Percentiles rank a stretch among this genome's conserved stretches.
Evolutionary conservation across 2,329 filamentous ascomycete species (phyloP).

Genomic region (Trichoderma atroviride): DNA sequence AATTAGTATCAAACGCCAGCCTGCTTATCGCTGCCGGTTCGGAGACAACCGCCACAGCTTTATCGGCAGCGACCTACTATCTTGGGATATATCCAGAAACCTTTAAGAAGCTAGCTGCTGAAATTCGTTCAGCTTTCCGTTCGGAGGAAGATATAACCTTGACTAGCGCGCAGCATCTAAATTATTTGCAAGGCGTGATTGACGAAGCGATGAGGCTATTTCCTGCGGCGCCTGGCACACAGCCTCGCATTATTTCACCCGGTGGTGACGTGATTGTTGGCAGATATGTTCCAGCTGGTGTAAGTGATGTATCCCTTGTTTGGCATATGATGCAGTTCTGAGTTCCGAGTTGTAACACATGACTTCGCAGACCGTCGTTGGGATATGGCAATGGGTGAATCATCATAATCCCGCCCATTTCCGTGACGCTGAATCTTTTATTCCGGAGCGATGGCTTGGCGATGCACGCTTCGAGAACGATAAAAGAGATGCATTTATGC

Average conservation of each 20-base stretch:
- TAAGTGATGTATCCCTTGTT: constrained; percentile 28
- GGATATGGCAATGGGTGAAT: constrained; percentile 40
- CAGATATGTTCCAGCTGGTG: constrained; percentile 38
- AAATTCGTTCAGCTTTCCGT: constrained; percentile 33
- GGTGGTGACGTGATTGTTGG: constrained; percentile 38
- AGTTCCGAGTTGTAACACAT: not conserved
- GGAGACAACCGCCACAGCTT: constrained; percentile 39
- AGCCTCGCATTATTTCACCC: constrained; percentile 38
- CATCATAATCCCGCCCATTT: constrained; percentile 41
- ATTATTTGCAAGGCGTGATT: constrained; percentile 54
- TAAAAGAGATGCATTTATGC: constrained; percentile 33
- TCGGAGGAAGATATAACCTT: constrained; percentile 29
- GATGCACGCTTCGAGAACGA: constrained; percentile 33
- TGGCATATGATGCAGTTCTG: not conserved
- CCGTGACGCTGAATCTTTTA: constrained; percentile 37
- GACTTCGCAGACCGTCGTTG: constrained; percentile 37
- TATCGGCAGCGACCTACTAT: constrained; percentile 36
- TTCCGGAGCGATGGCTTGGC: constrained; percentile 43
- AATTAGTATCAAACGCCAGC: constrained; percentile 26
- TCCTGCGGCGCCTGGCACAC: constrained; percentile 46
- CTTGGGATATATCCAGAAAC: constrained; percentile 37
- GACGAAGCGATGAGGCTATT: constrained; percentile 53
- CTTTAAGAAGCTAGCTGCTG: constrained; percentile 39
- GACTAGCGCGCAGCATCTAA: constrained; percentile 17
- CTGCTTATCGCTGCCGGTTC: constrained; percentile 36